Percentiles rank a stretch among this genome's conserved stretches.
Conservation (phyloP, 306 rosid species). For the Rubus parviflorus region DNA sequence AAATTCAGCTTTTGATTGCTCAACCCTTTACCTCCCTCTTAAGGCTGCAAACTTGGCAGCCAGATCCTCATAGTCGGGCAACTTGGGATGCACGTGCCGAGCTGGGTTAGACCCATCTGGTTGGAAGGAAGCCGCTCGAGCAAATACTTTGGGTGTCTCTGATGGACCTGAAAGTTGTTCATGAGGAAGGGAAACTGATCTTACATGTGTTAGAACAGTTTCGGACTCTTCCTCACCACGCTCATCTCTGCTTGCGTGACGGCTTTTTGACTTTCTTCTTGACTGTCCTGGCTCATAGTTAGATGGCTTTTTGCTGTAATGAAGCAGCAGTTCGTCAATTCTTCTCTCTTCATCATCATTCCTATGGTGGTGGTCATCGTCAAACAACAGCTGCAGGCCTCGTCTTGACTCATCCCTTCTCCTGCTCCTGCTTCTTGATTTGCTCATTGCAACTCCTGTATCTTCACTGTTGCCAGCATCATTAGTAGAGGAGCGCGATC, state of each 20-base stretch:
- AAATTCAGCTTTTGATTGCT: conserved; percentile 23
- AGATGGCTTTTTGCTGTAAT: conserved; percentile 77
- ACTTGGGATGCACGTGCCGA: conserved; percentile 89
- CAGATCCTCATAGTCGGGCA: conserved; percentile 87
- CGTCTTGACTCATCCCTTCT: conserved; percentile 58
- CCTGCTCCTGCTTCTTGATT: conserved; percentile 64
- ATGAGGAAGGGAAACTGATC: conserved; percentile 75
- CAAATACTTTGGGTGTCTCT: conserved; percentile 52
- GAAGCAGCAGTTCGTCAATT: conserved; percentile 80
- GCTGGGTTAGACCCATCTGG: conserved; percentile 59
- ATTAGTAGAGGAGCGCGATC: conserved; percentile 48
- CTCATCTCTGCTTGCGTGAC: conserved; percentile 49
- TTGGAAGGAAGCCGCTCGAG: conserved; percentile 88
- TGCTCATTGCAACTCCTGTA: conserved; percentile 42
- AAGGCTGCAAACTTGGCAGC: conserved; percentile 81
- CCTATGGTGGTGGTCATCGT: conserved; percentile 54
- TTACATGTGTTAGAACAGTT: conserved; percentile 36
- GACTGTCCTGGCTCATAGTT: conserved; percentile 49
- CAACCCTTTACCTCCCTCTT: conserved; percentile 54
- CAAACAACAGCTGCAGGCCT: conserved; percentile 79
- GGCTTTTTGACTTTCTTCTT: conserved; percentile 64
- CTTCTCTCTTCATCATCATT: conserved; percentile 80
- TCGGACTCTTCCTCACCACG: conserved; percentile 42
- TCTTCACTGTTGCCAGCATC: conserved; percentile 47
- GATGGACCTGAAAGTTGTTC: conserved; percentile 44